Evolutionary conservation across 2,329 filamentous ascomycete genomes (phyloP), one percentile per base, ranked within the genome.

Genomic region (Trichoderma atroviride): DNA sequence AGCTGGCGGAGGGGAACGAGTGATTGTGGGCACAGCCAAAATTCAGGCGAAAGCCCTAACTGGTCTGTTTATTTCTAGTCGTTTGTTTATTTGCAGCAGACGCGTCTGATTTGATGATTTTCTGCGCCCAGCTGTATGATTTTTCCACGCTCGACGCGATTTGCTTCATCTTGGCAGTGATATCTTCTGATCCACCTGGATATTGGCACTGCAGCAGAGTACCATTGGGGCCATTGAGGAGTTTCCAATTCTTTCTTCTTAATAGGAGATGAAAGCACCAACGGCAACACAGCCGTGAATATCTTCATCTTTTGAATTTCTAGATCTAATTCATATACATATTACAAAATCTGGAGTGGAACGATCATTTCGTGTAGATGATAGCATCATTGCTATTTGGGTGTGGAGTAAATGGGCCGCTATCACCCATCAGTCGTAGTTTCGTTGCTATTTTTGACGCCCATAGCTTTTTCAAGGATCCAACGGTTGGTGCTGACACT

Each of bases 41-140:
- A 50, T 58, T 37, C 52, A 66, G 29, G 63, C 33, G 53, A 66
- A 58, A 58, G 53, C 53, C 63, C 63, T 58, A 58, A 35, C 24
- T n/a, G 37, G 37, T 27, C 29, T 35, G 29, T 24, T 27, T 47
- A 27, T 27, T 37, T 33, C 31, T 14, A 14, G 14, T 22, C n/a
- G 22, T 27, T 9, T 56, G 35, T 64, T 57, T 65, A 40, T 66
- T 58, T 58, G 27, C 52, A 66, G 40, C n/a, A 66, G 37, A 40
- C 63, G 29, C 27, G 55, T 64, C 37, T 27, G 43, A 27, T 65
- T 52, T 27, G n/a, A 58, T 16, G 10, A 55, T 13, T 27, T 11
- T 27, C 5, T 33, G 53, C 37, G 5, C 24, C n/a, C 13, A 5
- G 7, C 47, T 24, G 27, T 56, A 52, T 56, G 35, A 56, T 19